Percentiles rank a stretch among this genome's conserved stretches.
Evolutionary conservation across 768 basidiomycete species (phyloP).

Genomic region (Tricholoma saponaceum): DNA sequence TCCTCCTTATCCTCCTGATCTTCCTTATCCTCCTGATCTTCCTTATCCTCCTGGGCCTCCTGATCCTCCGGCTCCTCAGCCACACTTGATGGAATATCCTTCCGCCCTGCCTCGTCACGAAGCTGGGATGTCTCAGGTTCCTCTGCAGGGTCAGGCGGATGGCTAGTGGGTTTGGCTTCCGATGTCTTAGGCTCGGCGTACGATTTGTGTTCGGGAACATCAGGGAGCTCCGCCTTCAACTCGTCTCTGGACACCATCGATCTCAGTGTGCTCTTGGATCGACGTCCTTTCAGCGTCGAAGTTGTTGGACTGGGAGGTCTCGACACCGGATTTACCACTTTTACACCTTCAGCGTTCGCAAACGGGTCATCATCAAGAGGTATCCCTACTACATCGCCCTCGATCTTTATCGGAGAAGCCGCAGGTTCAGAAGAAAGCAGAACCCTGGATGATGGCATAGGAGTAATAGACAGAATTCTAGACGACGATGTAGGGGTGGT

Average conservation of each 20-base stretch:
- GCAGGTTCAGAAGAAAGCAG: not conserved
- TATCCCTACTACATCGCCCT: slow-evolving; percentile 29
- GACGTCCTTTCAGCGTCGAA: not conserved
- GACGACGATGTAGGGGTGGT: slow-evolving; percentile 4
- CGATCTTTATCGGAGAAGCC: slow-evolving; percentile 15
- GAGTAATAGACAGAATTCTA: not conserved
- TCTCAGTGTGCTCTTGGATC: not conserved
- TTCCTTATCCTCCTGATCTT: slow-evolving; percentile 22
- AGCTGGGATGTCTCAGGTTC: not conserved
- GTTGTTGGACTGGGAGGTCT: slow-evolving; percentile 1
- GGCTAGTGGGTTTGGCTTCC: not conserved
- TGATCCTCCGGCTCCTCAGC: slow-evolving; percentile 15
- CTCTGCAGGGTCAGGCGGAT: not conserved
- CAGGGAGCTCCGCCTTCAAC: not conserved
- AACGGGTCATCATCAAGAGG: slow-evolving; percentile 52
- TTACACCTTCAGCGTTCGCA: slow-evolving; percentile 51
- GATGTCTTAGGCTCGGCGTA: not conserved
- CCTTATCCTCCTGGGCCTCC: slow-evolving; percentile 20
- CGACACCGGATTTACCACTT: slow-evolving; percentile 31
- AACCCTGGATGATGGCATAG: slow-evolving; percentile 1
- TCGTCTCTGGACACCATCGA: not conserved
- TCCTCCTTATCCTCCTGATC: slow-evolving; percentile 20
- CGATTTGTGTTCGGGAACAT: not conserved
- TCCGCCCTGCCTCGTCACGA: slow-evolving; percentile 25
- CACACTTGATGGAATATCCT: slow-evolving; percentile 30